Conservation (phyloP, 352 stramenopile genomes). For the Lagenidium giganteum region DNA sequence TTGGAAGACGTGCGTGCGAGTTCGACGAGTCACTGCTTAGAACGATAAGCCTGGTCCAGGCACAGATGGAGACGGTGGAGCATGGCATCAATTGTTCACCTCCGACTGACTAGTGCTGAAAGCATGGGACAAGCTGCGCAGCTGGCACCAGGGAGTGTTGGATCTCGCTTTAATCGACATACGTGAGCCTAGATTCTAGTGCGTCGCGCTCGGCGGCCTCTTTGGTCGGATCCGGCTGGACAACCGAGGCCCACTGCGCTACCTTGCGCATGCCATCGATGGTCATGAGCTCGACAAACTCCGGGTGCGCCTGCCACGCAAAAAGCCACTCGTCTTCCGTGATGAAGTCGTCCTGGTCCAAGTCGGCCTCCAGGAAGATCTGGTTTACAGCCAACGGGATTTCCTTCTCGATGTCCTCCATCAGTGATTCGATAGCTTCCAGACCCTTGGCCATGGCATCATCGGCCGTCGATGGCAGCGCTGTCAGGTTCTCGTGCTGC, state of each 20-base stretch:
- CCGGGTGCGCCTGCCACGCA: constrained; percentile 67
- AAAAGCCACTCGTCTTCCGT: constrained; percentile 79
- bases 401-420: constrained; percentile 77
- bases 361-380: constrained; percentile 72
- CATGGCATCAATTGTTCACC: too few species aligned
- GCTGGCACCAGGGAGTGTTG: too few species aligned
- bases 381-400: constrained; percentile 82
- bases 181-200: too few species aligned
- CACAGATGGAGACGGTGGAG: too few species aligned
- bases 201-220: too few species aligned
- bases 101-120: too few species aligned
- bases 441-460: constrained; percentile 49
- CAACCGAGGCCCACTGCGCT: constrained; percentile 67
- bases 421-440: constrained; percentile 54
- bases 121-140: too few species aligned
- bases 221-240: constrained; percentile 29
- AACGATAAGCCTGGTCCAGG: too few species aligned
- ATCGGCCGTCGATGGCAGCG: constrained; percentile 32
- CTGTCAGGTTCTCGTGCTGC: constrained; percentile 29
- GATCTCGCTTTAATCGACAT: too few species aligned
- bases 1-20: too few species aligned
- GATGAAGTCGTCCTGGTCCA: constrained; percentile 79
- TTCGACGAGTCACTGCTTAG: too few species aligned
- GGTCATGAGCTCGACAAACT: constrained; percentile 81
- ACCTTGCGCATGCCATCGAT: constrained; percentile 86